Base-by-base conservation (phyloP, 2,329 filamentous ascomycete species). In the Aspergillus sclerotialis region DNA sequence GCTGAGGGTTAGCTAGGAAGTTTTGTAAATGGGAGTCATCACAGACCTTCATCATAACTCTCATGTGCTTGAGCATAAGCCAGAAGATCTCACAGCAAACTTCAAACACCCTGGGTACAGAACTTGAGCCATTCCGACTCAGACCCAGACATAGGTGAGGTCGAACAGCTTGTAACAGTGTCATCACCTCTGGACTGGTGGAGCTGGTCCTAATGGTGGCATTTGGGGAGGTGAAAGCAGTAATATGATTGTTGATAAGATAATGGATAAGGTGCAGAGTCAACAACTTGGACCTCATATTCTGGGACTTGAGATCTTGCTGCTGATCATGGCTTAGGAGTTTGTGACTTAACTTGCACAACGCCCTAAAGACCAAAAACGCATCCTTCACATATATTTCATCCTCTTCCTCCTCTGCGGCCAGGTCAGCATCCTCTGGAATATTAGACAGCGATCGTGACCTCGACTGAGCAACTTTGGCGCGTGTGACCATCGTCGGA, bases 61-160 rank as follows among this genome's bases (percentile, higher is more conserved):
- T 79, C 78, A 98, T 84, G 50, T 87, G 83, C 58, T 93, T 94
- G 28, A 95, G 67, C 82, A 95, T 94, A 38, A 96, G 72, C 88
- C 89, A 98, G 59, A 98, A 98, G 18, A 96, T 94, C 60, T 98
- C 92, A 51, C 85, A 89, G 58, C 86, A 90, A 27, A 96, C 87
- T 55, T 96, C 90, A 53, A 96, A 98, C 0, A 98, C 88, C 45
- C 78, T 78, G 44, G 87, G 84, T 28, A 94, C 84, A 4, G 89
- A 90, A 64, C 90, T 96, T 10, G 92, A 86, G 12, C 90, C 93
- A 56, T 98, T 98, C 33, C 90, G 79, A 36, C 89, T 95, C 48
- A 98, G 78, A 62, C 88, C 94, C 26, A 98, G 74, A 61, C 92
- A 96, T 17, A 98, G 75, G 58, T 98, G 95, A 56, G 94, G 94